Conservation (phyloP, 129 eudicot species). For the Calendula officinalis region DNA sequence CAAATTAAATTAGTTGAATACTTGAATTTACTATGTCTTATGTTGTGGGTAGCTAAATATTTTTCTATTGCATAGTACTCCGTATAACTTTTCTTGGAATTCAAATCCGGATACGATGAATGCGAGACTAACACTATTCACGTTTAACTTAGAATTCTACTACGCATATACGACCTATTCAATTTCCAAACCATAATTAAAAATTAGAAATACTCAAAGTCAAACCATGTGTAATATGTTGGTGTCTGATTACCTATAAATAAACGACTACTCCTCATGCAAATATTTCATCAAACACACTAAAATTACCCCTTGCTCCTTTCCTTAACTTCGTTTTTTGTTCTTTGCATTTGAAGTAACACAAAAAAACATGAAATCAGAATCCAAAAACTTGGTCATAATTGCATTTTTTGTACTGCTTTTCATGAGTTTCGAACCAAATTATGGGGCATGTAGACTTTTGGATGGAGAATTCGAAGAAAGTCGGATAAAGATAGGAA, state of each 20-base stretch:
- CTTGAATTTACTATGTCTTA: too few relatives aligned
- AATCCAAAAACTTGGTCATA: background rate
- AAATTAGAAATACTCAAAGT: constrained; percentile 15
- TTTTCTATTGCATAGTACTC: too few relatives aligned
- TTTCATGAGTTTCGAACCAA: constrained; percentile 8
- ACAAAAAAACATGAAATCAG: constrained; percentile 14
- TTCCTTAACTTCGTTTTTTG: background rate
- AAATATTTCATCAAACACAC: constrained; percentile 12
- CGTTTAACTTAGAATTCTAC: background rate
- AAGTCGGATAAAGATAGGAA: constrained; percentile 22
- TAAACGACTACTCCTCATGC: background rate
- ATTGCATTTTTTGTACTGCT: constrained; percentile 1
- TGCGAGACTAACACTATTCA: background rate
- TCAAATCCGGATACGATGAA: background rate
- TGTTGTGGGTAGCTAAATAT: too few relatives aligned
- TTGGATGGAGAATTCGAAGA: constrained; percentile 28
- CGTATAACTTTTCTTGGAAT: background rate
- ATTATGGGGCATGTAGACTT: constrained; percentile 27
- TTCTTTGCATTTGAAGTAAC: background rate
- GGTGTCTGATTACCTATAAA: constrained; percentile 12
- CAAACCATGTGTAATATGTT: background rate
- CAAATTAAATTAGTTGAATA: too few relatives aligned
- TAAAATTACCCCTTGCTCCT: background rate
- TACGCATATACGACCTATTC: constrained; percentile 18
- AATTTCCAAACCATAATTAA: constrained; percentile 10